These are phyloP conservation scores for Lichtheimia ornata DNA, from an alignment of 371 early-diverging fungal species.

Conservation along the genomic window DNA sequence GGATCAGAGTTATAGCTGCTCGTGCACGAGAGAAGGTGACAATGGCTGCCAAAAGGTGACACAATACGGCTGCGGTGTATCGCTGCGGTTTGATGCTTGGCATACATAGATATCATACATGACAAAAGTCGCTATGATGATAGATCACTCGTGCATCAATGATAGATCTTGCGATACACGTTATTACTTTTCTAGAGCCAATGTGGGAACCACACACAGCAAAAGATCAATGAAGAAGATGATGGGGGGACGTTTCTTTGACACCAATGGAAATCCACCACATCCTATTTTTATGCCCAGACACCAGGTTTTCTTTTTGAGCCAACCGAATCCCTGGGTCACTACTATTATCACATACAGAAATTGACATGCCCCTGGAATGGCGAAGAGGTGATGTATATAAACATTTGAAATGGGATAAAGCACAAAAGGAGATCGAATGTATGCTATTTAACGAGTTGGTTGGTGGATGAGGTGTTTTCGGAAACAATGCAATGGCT, in stretches of 20 bases:
- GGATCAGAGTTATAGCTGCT: no score
- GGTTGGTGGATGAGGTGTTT: conserved; percentile 6
- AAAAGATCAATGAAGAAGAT: not conserved
- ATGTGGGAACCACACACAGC: no score
- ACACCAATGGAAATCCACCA: not conserved
- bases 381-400: not conserved
- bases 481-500: no score
- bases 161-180: no score
- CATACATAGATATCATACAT: no score
- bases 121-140: no score
- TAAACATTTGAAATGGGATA: not conserved
- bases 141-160: no score
- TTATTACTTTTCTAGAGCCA: no score
- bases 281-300: not conserved
- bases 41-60: no score
- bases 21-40: no score
- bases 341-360: not conserved
- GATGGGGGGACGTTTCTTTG: not conserved
- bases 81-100: no score
- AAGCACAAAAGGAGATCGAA: not conserved
- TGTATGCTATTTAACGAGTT: conserved; percentile 8
- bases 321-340: not conserved
- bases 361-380: not conserved
- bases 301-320: not conserved
- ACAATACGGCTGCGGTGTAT: no score